phyloP scores from a whole-genome alignment of 106 monocot species.

The Dendrobium chrysotoxum region DNA sequence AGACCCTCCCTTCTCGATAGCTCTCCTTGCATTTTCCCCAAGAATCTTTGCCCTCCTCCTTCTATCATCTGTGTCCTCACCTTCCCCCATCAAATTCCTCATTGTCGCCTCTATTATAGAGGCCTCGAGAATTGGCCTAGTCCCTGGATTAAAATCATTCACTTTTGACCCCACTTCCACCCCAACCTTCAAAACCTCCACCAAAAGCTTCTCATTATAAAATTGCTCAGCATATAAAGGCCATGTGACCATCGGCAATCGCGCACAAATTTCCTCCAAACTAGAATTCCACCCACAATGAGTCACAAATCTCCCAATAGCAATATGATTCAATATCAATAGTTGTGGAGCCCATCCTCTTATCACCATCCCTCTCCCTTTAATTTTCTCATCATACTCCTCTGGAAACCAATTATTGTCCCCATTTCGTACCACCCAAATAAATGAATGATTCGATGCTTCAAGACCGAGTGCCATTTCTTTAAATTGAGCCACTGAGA shows the following conservation, averaged over 20 bases:
- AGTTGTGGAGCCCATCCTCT: constrained; percentile 37
- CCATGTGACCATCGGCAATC: constrained; percentile 45
- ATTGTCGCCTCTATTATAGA: constrained; percentile 25
- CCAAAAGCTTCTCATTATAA: constrained; percentile 36
- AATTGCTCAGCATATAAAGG: constrained; percentile 52
- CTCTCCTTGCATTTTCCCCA: no score
- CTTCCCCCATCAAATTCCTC: constrained; percentile 30
- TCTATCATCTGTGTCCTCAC: constrained; percentile 15
- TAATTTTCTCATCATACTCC: constrained; percentile 12
- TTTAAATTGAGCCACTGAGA: constrained; percentile 6
- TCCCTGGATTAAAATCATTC: neutral
- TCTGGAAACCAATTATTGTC: neutral
- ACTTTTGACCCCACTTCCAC: constrained; percentile 9
- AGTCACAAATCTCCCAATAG: constrained; percentile 60
- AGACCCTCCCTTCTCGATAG: no score
- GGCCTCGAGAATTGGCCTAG: neutral
- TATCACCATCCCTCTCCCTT: constrained; percentile 24
- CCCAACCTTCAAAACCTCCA: constrained; percentile 28
- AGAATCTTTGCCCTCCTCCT: constrained; percentile 22
- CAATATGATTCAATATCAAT: constrained; percentile 33
- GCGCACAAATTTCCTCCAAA: constrained; percentile 26
- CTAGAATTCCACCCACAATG: constrained; percentile 79
- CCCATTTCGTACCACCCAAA: constrained; percentile 18
- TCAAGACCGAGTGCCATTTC: constrained; percentile 23
- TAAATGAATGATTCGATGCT: constrained; percentile 16